These are phyloP conservation scores for Citrus hindsii DNA, from an alignment of 345 rosid species.

Conservation along the genomic window DNA sequence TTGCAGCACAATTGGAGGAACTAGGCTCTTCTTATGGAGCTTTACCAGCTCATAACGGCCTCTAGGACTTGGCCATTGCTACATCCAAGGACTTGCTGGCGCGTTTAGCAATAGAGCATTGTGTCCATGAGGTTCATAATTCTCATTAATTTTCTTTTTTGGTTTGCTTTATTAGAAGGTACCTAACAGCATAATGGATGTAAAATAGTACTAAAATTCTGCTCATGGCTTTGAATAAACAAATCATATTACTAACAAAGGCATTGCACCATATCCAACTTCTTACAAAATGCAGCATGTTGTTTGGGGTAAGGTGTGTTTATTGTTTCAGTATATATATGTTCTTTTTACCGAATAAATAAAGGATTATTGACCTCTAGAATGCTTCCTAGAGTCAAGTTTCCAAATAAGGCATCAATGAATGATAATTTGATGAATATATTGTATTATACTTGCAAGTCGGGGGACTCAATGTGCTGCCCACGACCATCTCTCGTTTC, in stretches of 20 bases:
- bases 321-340: not conserved
- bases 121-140: slow-evolving; percentile 76
- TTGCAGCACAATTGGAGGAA: slow-evolving; percentile 67
- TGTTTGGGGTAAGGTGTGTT: not conserved
- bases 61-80: slow-evolving; percentile 80
- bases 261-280: not conserved
- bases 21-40: slow-evolving; percentile 78
- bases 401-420: not conserved
- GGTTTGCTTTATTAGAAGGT: not conserved
- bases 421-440: slow-evolving; percentile 4
- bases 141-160: not conserved
- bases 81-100: slow-evolving; percentile 77
- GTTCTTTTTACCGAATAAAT: too few relatives aligned
- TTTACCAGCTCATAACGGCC: slow-evolving; percentile 89
- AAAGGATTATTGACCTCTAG: too few relatives aligned
- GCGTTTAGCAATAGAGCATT: slow-evolving; percentile 83
- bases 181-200: not conserved
- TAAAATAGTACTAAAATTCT: too few relatives aligned
- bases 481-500: slow-evolving; percentile 77
- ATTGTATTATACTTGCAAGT: slow-evolving; percentile 44
- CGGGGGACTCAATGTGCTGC: slow-evolving; percentile 88
- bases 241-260: not conserved
- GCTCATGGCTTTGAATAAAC: not conserved
- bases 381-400: not conserved
- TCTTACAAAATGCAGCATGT: too few relatives aligned